phyloP scores from a whole-genome alignment of 495 filamentous ascomycete genomes.

The Alectoria sarmentosa region DNA sequence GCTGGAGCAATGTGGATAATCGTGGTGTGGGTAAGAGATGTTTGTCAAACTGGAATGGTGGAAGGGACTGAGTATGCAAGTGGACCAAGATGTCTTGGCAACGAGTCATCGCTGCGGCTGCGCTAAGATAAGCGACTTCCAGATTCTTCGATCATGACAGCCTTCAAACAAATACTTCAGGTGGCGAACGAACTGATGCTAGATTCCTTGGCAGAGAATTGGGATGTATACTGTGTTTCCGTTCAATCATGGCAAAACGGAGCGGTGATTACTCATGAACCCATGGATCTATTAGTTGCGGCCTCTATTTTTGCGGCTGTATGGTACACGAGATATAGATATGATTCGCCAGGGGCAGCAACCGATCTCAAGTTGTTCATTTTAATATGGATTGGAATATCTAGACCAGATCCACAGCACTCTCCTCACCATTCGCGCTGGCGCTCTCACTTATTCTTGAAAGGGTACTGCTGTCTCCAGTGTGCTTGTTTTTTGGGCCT shows the following conservation, averaged over 20 bases:
- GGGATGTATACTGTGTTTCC: neutral
- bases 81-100: constrained; percentile 12
- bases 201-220: neutral
- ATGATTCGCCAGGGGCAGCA: constrained; percentile 1
- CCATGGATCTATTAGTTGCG: constrained; percentile 2
- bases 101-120: constrained; percentile 9
- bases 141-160: neutral
- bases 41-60: neutral
- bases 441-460: constrained; percentile 3
- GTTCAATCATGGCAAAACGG: neutral
- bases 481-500: neutral
- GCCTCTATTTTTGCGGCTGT: constrained; percentile 9
- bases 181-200: neutral
- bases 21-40: constrained; percentile 6
- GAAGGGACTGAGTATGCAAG: constrained; percentile 6
- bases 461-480: neutral
- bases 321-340: constrained; percentile 11
- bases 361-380: constrained; percentile 7
- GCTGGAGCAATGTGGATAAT: neutral
- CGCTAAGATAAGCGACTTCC: constrained; percentile 15
- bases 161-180: neutral
- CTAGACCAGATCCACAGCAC: neutral
- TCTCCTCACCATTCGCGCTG: neutral
- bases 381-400: neutral
- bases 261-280: neutral